phyloP scores from a whole-genome alignment of 768 basidiomycete species.

The Phylloporus rhodoxanthus region DNA sequence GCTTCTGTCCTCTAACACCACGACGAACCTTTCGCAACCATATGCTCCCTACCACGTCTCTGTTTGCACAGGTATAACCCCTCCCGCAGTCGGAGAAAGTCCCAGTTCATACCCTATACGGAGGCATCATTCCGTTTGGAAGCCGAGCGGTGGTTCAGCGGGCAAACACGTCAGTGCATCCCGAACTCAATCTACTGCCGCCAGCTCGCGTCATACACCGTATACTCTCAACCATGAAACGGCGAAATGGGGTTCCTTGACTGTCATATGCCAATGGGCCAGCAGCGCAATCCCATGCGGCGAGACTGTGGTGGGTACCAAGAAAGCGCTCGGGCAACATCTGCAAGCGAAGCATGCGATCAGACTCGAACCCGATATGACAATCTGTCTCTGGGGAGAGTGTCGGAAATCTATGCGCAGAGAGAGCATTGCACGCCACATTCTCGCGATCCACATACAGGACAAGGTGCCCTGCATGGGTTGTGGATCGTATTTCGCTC shows the following conservation, averaged over 20 bases:
- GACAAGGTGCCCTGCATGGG: conserved; percentile 16
- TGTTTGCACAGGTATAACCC: not conserved
- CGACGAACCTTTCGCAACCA: not conserved
- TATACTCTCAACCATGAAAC: not conserved
- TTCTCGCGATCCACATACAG: conserved; percentile 19
- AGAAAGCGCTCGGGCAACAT: conserved; percentile 10
- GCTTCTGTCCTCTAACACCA: not conserved
- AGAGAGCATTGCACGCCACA: conserved; percentile 25
- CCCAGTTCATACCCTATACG: no score
- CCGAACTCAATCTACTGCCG: not conserved
- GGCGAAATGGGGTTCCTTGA: not conserved
- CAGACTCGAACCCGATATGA: conserved; percentile 7
- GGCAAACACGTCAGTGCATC: not conserved
- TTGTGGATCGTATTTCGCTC: conserved; percentile 20
- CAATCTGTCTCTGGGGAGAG: conserved; percentile 13
- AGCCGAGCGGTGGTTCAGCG: not conserved
- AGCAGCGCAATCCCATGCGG: not conserved
- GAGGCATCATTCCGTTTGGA: not conserved
- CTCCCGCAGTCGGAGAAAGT: not conserved
- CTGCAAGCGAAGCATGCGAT: conserved; percentile 8
- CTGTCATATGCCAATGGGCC: conserved; percentile 11
- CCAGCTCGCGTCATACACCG: conserved; percentile 1
- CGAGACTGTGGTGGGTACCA: not conserved
- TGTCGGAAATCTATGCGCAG: conserved; percentile 19
- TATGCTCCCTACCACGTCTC: not conserved